Conservation (phyloP, 2,329 filamentous ascomycete genomes). For the Diaporthe velutina region DNA sequence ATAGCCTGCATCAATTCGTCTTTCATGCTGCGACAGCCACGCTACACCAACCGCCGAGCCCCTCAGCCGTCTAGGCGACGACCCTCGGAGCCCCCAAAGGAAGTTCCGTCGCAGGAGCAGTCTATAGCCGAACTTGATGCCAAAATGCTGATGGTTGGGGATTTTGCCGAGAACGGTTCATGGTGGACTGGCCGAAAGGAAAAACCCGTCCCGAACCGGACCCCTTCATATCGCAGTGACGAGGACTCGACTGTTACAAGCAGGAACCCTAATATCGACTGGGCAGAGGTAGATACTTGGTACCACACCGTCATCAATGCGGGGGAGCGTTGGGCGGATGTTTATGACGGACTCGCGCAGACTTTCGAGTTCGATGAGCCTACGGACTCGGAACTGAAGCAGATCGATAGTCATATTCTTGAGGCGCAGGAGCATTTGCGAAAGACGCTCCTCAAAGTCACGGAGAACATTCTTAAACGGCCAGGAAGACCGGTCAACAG, state of each 20-base stretch:
- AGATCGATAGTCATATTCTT: slow-evolving; percentile 61
- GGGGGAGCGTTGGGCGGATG: slow-evolving; percentile 74
- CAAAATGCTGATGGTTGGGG: slow-evolving; percentile 79
- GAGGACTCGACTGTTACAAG: slow-evolving; percentile 61
- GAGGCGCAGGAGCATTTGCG: slow-evolving; percentile 78
- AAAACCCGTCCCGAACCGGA: slow-evolving; percentile 50
- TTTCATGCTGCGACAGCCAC: slow-evolving; percentile 63
- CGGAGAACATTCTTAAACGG: slow-evolving; percentile 83
- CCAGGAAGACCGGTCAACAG: slow-evolving; percentile 78
- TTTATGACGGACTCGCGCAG: slow-evolving; percentile 64
- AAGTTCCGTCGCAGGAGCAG: slow-evolving; percentile 51
- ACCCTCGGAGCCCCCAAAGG: slow-evolving; percentile 50
- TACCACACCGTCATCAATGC: slow-evolving; percentile 78
- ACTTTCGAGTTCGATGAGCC: slow-evolving; percentile 47
- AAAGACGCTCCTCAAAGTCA: slow-evolving; percentile 79
- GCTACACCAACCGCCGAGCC: slow-evolving; percentile 44
- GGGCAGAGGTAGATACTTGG: slow-evolving; percentile 79
- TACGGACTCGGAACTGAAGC: slow-evolving; percentile 53
- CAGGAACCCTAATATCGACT: slow-evolving; percentile 79
- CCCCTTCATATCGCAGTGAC: slow-evolving; percentile 50
- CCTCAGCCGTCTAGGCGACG: slow-evolving; percentile 48
- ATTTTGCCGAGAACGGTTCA: slow-evolving; percentile 83
- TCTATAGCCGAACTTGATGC: slow-evolving; percentile 76
- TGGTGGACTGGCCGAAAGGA: slow-evolving; percentile 81
- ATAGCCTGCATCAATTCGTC: slow-evolving; percentile 82